Evolutionary conservation across 192 early-diverging fungal genomes (phyloP), one percentile per base, ranked within the genome.

Genomic region (Coemansia sp.): DNA sequence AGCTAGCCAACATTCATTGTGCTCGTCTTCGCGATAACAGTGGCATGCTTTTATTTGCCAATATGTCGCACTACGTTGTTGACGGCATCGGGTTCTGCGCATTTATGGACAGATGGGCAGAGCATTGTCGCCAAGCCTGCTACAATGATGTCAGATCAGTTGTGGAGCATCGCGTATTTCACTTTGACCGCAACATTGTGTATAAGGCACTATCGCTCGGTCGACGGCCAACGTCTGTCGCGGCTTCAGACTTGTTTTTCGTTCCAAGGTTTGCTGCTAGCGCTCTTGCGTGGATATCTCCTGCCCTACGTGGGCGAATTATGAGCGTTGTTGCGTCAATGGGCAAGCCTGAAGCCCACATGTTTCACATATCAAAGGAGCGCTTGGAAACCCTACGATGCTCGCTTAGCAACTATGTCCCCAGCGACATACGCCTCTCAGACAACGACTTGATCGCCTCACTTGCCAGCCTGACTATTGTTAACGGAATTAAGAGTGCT

Each of bases 61-160:
- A 65, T 64, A 63, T 70, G 22, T 13, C 63, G 0, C 76, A 78
- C 36, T 65, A 55, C 63, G 67, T 73, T 5, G 55, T 78, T 15
- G 76, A 73, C 33, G 67, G 67, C 7, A 46, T 46, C 20, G 76
- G 71, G 1, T 51, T 47, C 27, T 68, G 51, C 13, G 20, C 51
- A 1, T 78, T 78, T 69, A 54, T 78, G 22, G 54, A 65, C 11
- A 66, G 57, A 9, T 78, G 76, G 76, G 71, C 67, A 15, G 55
- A 73, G 20, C 36, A 60, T 3, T 66, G 44, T 36, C 46, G 27
- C 20, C 22, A 12, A 27, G 55, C 4, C 2, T 18, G 55, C 31
- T 13, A 12, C 31, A 13, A 34, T 5, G 4, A 9, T 4, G 33
- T 31, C 5, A 31, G 29, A 34, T 3, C 29, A 0, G 31, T 16